Conservation (phyloP, 2,329 filamentous ascomycete species). For the Orbilia brochopaga region DNA sequence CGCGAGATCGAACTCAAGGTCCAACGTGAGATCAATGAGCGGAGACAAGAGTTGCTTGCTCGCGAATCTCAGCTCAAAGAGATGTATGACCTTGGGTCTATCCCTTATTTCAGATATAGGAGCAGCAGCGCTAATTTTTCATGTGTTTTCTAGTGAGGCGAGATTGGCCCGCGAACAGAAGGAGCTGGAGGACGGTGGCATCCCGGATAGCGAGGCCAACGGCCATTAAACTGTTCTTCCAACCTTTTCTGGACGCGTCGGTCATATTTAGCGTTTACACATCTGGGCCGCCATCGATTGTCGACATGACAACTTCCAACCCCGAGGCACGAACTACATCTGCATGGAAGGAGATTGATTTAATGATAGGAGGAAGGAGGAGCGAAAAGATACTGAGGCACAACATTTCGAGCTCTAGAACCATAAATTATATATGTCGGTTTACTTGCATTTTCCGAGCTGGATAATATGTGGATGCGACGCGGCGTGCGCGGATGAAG, state of each 20-base stretch:
- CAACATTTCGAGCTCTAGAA: background rate
- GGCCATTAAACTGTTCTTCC: constrained; percentile 30
- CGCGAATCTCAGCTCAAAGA: constrained; percentile 98
- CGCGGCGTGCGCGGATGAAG: background rate
- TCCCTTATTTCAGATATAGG: background rate
- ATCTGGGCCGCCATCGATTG: constrained; percentile 1
- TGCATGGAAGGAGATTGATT: background rate
- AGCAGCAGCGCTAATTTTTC: constrained; percentile 15
- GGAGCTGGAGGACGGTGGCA: constrained; percentile 44
- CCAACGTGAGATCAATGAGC: constrained; percentile 99
- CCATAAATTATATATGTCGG: background rate
- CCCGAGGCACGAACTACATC: background rate
- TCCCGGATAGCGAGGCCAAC: constrained; percentile 37
- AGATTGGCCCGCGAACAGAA: constrained; percentile 55
- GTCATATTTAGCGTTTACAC: constrained; percentile 6
- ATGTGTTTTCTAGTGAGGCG: constrained; percentile 53
- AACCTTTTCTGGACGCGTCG: constrained; percentile 10
- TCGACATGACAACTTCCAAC: background rate
- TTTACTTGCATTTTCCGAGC: constrained; percentile 3
- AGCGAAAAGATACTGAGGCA: background rate
- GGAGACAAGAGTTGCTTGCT: constrained; percentile 95
- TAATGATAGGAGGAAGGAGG: background rate
- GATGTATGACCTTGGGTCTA: constrained; percentile 64
- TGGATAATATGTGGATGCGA: constrained; percentile 1
- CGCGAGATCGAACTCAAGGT: constrained; percentile 99